A percentile compares a stretch with the other conserved stretches of the same genome.
Conservation (phyloP, 495 filamentous ascomycete genomes). For the Aspergillus haitiensis region DNA sequence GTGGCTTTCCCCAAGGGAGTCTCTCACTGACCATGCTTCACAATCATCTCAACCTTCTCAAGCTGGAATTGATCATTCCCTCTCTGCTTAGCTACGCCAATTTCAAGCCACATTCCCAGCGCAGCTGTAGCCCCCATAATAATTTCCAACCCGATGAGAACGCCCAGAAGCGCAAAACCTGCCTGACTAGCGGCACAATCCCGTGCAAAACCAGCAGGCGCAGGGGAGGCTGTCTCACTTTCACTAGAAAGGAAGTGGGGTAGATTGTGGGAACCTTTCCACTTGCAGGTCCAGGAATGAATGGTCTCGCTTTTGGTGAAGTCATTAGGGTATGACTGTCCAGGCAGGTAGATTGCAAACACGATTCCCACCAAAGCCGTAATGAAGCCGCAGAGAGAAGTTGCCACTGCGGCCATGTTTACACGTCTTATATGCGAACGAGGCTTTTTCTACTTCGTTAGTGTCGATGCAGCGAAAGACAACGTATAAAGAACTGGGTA, state of each 20-base stretch:
- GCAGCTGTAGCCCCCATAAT: conserved; percentile 42
- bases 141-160: conserved; percentile 47
- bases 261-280: conserved; percentile 28
- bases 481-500: conserved; percentile 1
- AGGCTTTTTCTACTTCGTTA: conserved; percentile 27
- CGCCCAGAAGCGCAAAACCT: conserved; percentile 41
- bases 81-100: conserved; percentile 37
- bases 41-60: conserved; percentile 35
- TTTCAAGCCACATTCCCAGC: conserved; percentile 43
- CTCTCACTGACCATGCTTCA: conserved; percentile 19
- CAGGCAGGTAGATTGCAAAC: conserved; percentile 46
- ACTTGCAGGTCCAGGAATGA: conserved; percentile 56
- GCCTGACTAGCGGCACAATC: conserved; percentile 46
- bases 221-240: conserved; percentile 12
- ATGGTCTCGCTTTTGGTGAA: conserved; percentile 47
- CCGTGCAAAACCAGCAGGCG: conserved; percentile 42
- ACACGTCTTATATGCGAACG: conserved; percentile 38
- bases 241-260: background rate
- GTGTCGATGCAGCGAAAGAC: background rate
- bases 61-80: conserved; percentile 27
- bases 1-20: background rate
- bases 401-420: conserved; percentile 40
- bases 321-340: conserved; percentile 37
- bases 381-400: conserved; percentile 41
- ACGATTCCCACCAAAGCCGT: conserved; percentile 41